Percentiles rank a stretch among this genome's conserved stretches.
Conservation (phyloP, 192 early-diverging fungal species). For the Umbelopsis sp. region DNA sequence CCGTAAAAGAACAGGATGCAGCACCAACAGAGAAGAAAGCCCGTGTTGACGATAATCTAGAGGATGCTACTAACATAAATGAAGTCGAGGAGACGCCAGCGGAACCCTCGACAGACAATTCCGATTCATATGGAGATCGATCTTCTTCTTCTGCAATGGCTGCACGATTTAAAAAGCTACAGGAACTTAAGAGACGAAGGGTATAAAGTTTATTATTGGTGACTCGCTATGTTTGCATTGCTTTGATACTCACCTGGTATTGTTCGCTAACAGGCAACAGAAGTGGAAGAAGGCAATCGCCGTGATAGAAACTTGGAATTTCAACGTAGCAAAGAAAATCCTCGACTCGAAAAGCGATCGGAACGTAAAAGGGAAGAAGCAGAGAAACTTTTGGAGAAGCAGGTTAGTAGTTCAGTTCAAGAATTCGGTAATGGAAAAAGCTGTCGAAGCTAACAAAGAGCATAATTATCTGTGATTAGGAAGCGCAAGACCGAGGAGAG, state of each 20-base stretch:
- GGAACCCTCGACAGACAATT: neutral
- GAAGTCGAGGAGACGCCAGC: neutral
- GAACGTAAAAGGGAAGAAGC: conserved; percentile 77
- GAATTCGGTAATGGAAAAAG: neutral
- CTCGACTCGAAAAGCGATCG: conserved; percentile 56
- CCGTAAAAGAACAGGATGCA: neutral
- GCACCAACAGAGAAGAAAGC: neutral
- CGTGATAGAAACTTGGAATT: conserved; percentile 75
- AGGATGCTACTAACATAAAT: neutral
- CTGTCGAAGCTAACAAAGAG: neutral
- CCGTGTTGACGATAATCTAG: neutral
- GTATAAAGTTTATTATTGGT: conserved; percentile 22
- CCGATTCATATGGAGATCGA: neutral
- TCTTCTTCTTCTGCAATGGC: conserved; percentile 15
- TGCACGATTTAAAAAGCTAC: conserved; percentile 47
- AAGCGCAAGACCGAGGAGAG: conserved; percentile 68
- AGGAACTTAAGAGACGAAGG: conserved; percentile 48
- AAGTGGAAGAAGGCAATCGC: conserved; percentile 66
- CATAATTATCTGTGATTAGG: conserved; percentile 23
- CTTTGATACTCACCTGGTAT: no score
- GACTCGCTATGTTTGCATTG: neutral
- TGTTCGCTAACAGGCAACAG: conserved; percentile 38
- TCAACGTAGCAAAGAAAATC: conserved; percentile 71
- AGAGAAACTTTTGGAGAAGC: conserved; percentile 63
- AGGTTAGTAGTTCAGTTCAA: conserved; percentile 29